Percentiles rank a stretch among this genome's conserved stretches.
These are phyloP conservation scores for Dictyophora rubrovolvata DNA, from an alignment of 768 basidiomycete genomes.

Conservation along the genomic window DNA sequence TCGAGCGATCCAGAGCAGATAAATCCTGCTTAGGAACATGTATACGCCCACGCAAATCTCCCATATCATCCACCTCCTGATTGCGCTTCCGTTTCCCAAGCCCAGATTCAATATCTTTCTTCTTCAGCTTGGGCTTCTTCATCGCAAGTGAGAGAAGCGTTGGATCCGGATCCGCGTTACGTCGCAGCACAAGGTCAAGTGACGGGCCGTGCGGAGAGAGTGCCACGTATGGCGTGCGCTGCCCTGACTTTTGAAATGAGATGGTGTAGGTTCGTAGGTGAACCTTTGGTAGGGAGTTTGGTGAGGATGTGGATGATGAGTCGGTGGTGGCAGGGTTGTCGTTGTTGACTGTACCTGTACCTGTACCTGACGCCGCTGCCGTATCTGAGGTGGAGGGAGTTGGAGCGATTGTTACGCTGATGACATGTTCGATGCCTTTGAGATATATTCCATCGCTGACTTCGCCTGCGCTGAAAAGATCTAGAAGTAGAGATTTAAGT, in stretches of 20 bases:
- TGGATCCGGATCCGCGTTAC: conserved; percentile 63
- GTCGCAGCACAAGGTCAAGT: conserved; percentile 70
- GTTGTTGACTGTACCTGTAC: conserved; percentile 31
- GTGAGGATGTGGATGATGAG: conserved; percentile 21
- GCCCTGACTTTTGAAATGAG: conserved; percentile 63
- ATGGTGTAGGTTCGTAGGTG: conserved; percentile 85
- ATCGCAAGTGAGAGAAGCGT: conserved; percentile 76
- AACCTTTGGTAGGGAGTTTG: conserved; percentile 58
- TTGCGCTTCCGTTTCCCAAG: conserved; percentile 93
- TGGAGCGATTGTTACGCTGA: conserved; percentile 69
- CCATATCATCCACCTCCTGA: conserved; percentile 95
- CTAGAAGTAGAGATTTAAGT: conserved; percentile 83
- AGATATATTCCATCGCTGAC: conserved; percentile 76
- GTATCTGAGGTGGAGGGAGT: conserved; percentile 41
- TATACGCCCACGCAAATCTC: conserved; percentile 82
- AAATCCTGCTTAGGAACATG: conserved; percentile 89
- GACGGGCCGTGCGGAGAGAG: conserved; percentile 86
- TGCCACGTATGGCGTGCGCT: conserved; percentile 70
- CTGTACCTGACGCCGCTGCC: too few relatives aligned
- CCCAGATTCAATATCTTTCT: conserved; percentile 77
- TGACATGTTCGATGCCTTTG: conserved; percentile 77
- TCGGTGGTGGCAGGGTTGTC: conserved; percentile 15
- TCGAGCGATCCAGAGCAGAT: conserved; percentile 54
- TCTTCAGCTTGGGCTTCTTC: conserved; percentile 79
- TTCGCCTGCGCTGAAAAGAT: conserved; percentile 81